Evolutionary conservation across 139 green algal species (phyloP).

Genomic region (Limnomonas spitsbergensis): DNA sequence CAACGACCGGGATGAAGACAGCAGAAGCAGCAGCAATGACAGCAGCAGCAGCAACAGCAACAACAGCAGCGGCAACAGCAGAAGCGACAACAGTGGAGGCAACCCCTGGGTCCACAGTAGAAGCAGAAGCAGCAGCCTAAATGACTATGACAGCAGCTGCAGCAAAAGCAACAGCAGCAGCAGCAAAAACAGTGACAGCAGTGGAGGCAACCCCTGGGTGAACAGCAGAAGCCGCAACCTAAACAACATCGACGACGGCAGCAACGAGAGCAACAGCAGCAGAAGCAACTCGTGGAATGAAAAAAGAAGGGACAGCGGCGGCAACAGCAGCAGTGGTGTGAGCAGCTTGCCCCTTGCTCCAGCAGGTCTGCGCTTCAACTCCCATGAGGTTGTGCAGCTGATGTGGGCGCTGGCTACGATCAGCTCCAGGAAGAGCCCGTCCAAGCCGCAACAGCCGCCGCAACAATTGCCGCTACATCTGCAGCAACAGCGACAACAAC

Average conservation of each 20-base stretch:
- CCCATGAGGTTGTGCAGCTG: background rate
- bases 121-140: background rate
- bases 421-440: background rate
- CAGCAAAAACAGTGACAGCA: background rate
- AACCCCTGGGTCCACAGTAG: background rate
- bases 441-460: no score
- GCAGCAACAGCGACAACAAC: no score
- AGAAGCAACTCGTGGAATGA: no score
- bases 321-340: background rate
- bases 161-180: background rate
- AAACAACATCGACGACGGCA: background rate
- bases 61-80: background rate
- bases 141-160: background rate
- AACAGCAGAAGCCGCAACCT: background rate
- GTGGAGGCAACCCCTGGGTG: background rate
- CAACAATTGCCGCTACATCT: no score
- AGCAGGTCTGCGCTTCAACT: background rate
- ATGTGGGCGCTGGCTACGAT: background rate
- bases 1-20: background rate
- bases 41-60: background rate
- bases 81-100: background rate
- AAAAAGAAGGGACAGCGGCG: background rate
- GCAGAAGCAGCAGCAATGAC: background rate
- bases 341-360: background rate
- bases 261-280: background rate